A percentile compares a stretch with the other conserved stretches of the same genome.
Evolutionary conservation across 2,329 filamentous ascomycete genomes (phyloP).

Genomic region (Coleophoma crateriformis): DNA sequence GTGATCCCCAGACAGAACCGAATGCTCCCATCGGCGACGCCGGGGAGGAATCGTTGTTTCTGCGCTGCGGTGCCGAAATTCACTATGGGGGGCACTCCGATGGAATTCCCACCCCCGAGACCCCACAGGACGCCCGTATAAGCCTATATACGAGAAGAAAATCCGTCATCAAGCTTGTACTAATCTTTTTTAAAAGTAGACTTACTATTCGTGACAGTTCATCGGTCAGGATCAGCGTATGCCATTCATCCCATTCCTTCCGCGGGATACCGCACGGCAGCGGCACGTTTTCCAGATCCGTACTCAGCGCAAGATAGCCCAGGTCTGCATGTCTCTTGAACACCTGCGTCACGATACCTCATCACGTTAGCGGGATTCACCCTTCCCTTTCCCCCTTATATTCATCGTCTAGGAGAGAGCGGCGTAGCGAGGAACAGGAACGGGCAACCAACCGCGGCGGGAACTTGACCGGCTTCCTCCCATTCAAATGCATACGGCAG

Average conservation of each 20-base stretch:
- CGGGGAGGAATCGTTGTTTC: conserved; percentile 52
- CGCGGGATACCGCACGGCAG: conserved; percentile 39
- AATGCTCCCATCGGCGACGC: conserved; percentile 51
- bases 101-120: conserved; percentile 53
- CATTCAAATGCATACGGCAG: conserved; percentile 55
- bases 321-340: conserved; percentile 22
- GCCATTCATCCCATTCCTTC: conserved; percentile 50
- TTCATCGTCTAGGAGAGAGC: too few relatives aligned
- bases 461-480: conserved; percentile 52
- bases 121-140: conserved; percentile 22
- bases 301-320: conserved; percentile 27
- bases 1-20: conserved; percentile 61
- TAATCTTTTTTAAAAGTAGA: not conserved
- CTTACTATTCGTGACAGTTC: conserved; percentile 43
- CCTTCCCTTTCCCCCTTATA: conserved; percentile 6
- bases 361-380: not conserved
- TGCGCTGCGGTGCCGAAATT: conserved; percentile 55
- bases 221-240: conserved; percentile 48
- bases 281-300: conserved; percentile 31
- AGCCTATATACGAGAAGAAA: not conserved
- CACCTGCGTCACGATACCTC: conserved; percentile 9
- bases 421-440: conserved; percentile 3
- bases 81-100: conserved; percentile 60
- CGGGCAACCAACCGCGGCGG: conserved; percentile 29
- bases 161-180: conserved; percentile 2